Evolutionary conservation across 2,329 filamentous ascomycete genomes (phyloP).

Genomic region (Truncatella angustata): DNA sequence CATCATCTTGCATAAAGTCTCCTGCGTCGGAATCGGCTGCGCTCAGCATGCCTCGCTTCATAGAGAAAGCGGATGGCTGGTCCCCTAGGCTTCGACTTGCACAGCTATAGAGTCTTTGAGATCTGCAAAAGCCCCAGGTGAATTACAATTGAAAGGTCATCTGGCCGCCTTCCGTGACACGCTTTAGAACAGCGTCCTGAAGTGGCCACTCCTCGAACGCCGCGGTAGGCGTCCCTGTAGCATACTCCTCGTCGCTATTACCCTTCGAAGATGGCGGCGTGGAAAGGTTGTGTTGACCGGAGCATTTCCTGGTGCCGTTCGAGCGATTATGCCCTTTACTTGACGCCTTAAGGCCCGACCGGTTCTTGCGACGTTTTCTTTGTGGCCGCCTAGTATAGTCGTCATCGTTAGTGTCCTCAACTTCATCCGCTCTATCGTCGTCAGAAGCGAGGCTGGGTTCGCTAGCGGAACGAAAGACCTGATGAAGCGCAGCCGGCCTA

Average conservation of each 20-base stretch:
- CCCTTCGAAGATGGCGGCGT: not conserved
- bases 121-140: not conserved
- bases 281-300: not conserved
- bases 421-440: constrained; percentile 6
- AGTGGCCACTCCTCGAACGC: constrained; percentile 1
- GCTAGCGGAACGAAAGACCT: not conserved
- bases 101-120: not conserved
- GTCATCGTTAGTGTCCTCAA: not conserved
- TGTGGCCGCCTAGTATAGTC: not conserved
- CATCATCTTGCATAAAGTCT: not conserved
- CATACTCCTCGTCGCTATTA: not conserved
- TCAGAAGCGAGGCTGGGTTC: constrained; percentile 9
- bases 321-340: not conserved
- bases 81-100: not conserved
- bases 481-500: not conserved
- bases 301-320: not conserved
- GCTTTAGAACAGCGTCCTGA: not conserved
- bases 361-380: not conserved
- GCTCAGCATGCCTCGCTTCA: not conserved
- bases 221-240: not conserved
- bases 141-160: not conserved
- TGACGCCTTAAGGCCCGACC: not conserved
- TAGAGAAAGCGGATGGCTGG: not conserved
- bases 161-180: not conserved
- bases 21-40: not conserved